Evolutionary conservation across 2,329 filamentous ascomycete genomes (phyloP).

Genomic region (Penicillium sp.): DNA sequence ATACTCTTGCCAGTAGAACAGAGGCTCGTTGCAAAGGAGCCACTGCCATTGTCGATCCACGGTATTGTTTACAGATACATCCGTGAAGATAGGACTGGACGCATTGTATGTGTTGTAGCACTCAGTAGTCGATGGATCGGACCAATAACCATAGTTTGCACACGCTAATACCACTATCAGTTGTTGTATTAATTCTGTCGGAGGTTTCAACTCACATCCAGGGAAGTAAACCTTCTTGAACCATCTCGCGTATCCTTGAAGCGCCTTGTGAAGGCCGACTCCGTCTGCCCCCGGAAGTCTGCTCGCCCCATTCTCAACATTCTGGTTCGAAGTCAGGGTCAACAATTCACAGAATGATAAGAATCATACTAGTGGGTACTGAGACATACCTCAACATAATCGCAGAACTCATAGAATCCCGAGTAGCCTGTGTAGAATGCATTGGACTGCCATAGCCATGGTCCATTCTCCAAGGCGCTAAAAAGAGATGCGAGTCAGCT

Average conservation of each 20-base stretch:
- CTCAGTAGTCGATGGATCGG: constrained; percentile 48
- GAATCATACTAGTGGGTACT: too few relatives aligned
- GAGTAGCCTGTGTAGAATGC: constrained; percentile 58
- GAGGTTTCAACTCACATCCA: constrained; percentile 50
- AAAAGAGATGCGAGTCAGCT: constrained; percentile 8
- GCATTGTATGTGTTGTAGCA: constrained; percentile 63
- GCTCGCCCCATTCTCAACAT: constrained; percentile 37
- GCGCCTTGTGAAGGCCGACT: constrained; percentile 61
- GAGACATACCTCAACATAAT: constrained; percentile 55
- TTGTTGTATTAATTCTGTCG: not conserved
- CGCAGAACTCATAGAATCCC: constrained; percentile 55
- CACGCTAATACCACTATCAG: constrained; percentile 47
- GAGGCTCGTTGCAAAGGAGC: constrained; percentile 69
- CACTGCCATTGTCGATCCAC: constrained; percentile 63
- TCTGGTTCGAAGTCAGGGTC: constrained; percentile 32
- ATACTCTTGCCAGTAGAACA: constrained; percentile 62
- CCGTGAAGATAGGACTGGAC: constrained; percentile 57
- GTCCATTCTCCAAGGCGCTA: constrained; percentile 60
- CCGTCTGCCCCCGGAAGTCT: constrained; percentile 49
- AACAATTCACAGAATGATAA: not conserved
- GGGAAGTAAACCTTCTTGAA: constrained; percentile 55
- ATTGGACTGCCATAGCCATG: constrained; percentile 64
- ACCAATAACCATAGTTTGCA: constrained; percentile 57
- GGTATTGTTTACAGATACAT: constrained; percentile 55
- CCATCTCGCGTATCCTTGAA: constrained; percentile 63